These are phyloP conservation scores for Lasiosphaeria ovina DNA, from an alignment of 495 filamentous ascomycete genomes.

Conservation along the genomic window DNA sequence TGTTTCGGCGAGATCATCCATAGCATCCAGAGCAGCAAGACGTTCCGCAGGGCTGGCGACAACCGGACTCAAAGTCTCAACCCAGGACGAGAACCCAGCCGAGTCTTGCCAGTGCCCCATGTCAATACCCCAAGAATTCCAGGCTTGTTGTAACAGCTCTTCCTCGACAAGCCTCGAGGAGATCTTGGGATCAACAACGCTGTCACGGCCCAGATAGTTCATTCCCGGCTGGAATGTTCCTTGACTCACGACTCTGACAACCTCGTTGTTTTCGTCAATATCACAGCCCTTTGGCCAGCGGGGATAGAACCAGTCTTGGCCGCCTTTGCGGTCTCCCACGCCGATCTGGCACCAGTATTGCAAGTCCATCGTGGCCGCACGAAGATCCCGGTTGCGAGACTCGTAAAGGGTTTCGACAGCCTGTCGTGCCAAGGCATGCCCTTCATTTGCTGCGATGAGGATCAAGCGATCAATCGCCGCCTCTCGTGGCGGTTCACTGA, in stretches of 20 bases:
- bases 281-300: conserved; percentile 70
- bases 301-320: conserved; percentile 85
- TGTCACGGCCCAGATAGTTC: conserved; percentile 70
- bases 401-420: conserved; percentile 68
- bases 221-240: conserved; percentile 74
- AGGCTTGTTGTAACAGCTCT: conserved; percentile 52
- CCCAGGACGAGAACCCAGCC: conserved; percentile 32
- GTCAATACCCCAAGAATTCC: conserved; percentile 59
- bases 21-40: conserved; percentile 30
- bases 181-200: conserved; percentile 20
- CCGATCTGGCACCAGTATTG: conserved; percentile 97
- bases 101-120: conserved; percentile 42
- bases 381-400: conserved; percentile 66
- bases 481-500: conserved; percentile 63
- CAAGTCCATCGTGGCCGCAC: conserved; percentile 80
- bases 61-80: conserved; percentile 24
- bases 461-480: conserved; percentile 77
- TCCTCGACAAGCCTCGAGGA: conserved; percentile 39
- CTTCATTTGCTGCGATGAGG: conserved; percentile 83
- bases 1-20: conserved; percentile 33
- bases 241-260: conserved; percentile 77
- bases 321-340: conserved; percentile 82
- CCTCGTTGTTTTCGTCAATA: conserved; percentile 61
- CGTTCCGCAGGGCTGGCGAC: conserved; percentile 15
- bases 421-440: conserved; percentile 70